Evolutionary conservation across 257 asterid genomes (phyloP).

Genomic region (Ehretia macrophylla): DNA sequence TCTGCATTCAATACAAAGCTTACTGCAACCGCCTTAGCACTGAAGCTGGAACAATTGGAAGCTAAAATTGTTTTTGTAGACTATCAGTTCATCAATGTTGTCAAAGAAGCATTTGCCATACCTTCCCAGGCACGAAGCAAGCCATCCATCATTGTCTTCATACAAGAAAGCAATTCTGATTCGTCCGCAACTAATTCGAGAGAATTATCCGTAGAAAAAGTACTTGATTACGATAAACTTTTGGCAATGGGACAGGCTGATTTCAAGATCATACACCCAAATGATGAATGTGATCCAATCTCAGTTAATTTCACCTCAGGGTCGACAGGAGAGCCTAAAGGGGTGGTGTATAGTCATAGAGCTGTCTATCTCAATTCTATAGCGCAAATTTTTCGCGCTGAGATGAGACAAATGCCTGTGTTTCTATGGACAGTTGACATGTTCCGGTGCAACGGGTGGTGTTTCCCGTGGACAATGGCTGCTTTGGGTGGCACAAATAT

Average conservation of each 20-base stretch:
- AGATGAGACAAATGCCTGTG: constrained; percentile 40
- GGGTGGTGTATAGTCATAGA: constrained; percentile 72
- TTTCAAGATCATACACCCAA: constrained; percentile 46
- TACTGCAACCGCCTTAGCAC: constrained; percentile 36
- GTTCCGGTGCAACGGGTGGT: constrained; percentile 88
- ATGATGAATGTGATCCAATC: constrained; percentile 61
- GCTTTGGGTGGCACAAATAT: constrained; percentile 73
- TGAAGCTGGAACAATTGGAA: constrained; percentile 40
- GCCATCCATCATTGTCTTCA: constrained; percentile 33
- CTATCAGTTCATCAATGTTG: constrained; percentile 31
- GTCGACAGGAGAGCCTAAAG: constrained; percentile 73
- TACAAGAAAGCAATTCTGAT: constrained; percentile 20
- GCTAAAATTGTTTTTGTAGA: constrained; percentile 55
- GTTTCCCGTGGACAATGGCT: constrained; percentile 70
- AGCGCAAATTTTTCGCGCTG: constrained; percentile 35
- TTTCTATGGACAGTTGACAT: constrained; percentile 67
- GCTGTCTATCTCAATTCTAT: constrained; percentile 59
- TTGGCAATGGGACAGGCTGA: constrained; percentile 30
- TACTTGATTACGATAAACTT: constrained; percentile 36
- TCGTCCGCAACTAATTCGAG: not conserved
- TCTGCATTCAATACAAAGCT: constrained; percentile 47
- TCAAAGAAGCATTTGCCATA: constrained; percentile 30
- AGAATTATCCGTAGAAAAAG: not conserved
- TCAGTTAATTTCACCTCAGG: constrained; percentile 74
- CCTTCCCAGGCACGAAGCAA: constrained; percentile 23